Conservation (phyloP, 352 stramenopile species). For the Phytophthora boehmeriae region DNA sequence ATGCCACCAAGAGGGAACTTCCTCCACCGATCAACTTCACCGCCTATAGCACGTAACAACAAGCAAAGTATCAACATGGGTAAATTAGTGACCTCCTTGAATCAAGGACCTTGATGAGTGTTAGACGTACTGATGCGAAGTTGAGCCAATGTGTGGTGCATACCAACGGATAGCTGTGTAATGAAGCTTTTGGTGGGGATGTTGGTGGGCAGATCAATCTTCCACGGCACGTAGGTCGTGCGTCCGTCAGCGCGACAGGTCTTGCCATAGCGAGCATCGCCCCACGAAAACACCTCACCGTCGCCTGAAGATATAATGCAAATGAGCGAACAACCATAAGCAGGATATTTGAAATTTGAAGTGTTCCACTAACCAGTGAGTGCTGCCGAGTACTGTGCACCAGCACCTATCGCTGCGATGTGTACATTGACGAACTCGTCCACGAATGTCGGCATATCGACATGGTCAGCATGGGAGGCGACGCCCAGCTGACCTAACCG, state of each 20-base stretch:
- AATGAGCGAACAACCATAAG: background rate
- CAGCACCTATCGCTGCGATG: slow-evolving; percentile 56
- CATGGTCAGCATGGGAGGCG: slow-evolving; percentile 31
- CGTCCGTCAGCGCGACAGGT: slow-evolving; percentile 44
- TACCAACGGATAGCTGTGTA: slow-evolving; percentile 64
- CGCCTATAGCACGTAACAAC: slow-evolving; percentile 19
- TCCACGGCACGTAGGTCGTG: slow-evolving; percentile 73
- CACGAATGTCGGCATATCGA: slow-evolving; percentile 65
- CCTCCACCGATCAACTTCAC: slow-evolving; percentile 63
- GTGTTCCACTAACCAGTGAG: slow-evolving; percentile 39
- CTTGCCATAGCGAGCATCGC: slow-evolving; percentile 58
- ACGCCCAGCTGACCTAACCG: slow-evolving; percentile 66
- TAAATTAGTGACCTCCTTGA: too few relatives aligned
- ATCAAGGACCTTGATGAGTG: too few relatives aligned
- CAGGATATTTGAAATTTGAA: background rate
- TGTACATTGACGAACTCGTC: slow-evolving; percentile 53
- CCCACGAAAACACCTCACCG: slow-evolving; percentile 74
- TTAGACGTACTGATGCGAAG: slow-evolving; percentile 44
- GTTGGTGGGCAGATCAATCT: slow-evolving; percentile 25
- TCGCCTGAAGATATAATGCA: slow-evolving; percentile 32
- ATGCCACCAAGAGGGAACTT: slow-evolving; percentile 56
- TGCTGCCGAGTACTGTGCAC: slow-evolving; percentile 56
- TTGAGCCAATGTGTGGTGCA: slow-evolving; percentile 61
- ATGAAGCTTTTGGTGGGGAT: slow-evolving; percentile 41
- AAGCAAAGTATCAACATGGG: background rate